Evolutionary conservation across 805 yeast genomes (phyloP).

Genomic region (Lipomyces yamadae): DNA sequence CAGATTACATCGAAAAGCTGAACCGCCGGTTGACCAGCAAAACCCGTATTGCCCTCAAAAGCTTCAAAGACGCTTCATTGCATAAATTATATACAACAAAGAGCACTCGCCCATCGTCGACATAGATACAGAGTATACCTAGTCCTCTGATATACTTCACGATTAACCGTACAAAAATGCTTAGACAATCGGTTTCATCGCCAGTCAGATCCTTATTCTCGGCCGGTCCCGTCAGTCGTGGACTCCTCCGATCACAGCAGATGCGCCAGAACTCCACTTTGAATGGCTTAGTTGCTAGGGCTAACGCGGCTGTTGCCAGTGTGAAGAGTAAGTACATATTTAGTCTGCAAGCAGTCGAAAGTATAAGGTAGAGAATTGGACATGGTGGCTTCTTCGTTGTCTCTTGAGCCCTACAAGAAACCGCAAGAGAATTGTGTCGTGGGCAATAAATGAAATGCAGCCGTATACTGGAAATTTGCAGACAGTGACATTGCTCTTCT

Average conservation of each 20-base stretch:
- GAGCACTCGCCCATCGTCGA: background rate
- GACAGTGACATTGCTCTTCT: too few relatives aligned
- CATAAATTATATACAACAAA: background rate
- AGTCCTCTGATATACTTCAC: background rate
- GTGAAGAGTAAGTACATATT: constrained; percentile 43
- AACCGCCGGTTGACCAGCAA: background rate
- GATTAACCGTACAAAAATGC: constrained; percentile 16
- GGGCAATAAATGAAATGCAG: background rate
- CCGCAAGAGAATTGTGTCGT: background rate
- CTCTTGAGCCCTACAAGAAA: background rate
- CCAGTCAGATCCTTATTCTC: constrained; percentile 28
- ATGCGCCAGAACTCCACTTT: constrained; percentile 34
- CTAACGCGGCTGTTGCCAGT: constrained; percentile 88
- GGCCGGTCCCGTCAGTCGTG: constrained; percentile 24
- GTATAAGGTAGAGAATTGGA: background rate
- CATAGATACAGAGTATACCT: background rate
- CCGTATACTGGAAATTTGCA: background rate
- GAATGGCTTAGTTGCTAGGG: constrained; percentile 94
- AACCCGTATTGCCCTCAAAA: background rate
- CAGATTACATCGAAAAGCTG: background rate
- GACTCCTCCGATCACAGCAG: constrained; percentile 23
- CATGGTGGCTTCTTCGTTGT: background rate
- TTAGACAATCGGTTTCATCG: constrained; percentile 25
- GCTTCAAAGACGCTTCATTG: background rate
- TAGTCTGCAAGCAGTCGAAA: background rate